Conservation (phyloP, 2,329 filamentous ascomycete species). For the Dichotomopilus funicola region DNA sequence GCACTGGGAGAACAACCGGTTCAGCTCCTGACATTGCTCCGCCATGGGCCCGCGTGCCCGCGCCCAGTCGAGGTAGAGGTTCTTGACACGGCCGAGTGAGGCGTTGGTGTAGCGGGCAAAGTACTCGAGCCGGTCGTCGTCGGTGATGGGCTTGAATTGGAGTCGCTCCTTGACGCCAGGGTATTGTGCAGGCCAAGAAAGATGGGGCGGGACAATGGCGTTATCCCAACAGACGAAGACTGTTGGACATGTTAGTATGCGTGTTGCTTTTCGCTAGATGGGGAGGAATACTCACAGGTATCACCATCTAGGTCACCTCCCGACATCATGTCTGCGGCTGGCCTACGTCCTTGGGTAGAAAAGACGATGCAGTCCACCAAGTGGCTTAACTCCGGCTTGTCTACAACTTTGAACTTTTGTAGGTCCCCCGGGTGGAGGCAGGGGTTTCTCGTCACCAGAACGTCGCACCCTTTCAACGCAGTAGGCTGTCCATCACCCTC, state of each 20-base stretch:
- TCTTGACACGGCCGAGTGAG: slow-evolving; percentile 35
- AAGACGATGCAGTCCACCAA: slow-evolving; percentile 38
- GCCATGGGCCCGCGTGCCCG: slow-evolving; percentile 32
- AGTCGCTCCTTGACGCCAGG: slow-evolving; percentile 33
- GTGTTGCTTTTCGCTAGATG: not conserved
- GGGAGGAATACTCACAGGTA: slow-evolving; percentile 27
- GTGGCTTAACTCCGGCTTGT: slow-evolving; percentile 31
- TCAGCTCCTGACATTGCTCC: slow-evolving; percentile 35
- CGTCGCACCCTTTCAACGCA: slow-evolving; percentile 31
- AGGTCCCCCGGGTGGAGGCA: slow-evolving; percentile 38
- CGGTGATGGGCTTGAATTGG: slow-evolving; percentile 31
- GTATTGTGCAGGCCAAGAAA: slow-evolving; percentile 34
- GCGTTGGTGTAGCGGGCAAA: slow-evolving; percentile 35
- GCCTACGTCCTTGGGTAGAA: slow-evolving; percentile 30
- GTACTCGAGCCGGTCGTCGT: slow-evolving; percentile 34
- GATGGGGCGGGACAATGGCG: slow-evolving; percentile 32
- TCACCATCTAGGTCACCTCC: slow-evolving; percentile 38
- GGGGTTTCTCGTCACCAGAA: slow-evolving; percentile 37
- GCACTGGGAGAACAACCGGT: slow-evolving; percentile 36
- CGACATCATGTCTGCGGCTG: slow-evolving; percentile 37
- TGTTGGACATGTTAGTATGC: slow-evolving; percentile 12
- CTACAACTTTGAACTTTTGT: slow-evolving; percentile 36
- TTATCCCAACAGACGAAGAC: slow-evolving; percentile 38
- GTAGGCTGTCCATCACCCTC: slow-evolving; percentile 30
- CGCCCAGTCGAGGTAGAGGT: slow-evolving; percentile 37